A percentile compares a stretch with the other conserved stretches of the same genome.
phyloP scores from a whole-genome alignment of 2,329 filamentous ascomycete genomes.

The Cordyceps cateniannulata region DNA sequence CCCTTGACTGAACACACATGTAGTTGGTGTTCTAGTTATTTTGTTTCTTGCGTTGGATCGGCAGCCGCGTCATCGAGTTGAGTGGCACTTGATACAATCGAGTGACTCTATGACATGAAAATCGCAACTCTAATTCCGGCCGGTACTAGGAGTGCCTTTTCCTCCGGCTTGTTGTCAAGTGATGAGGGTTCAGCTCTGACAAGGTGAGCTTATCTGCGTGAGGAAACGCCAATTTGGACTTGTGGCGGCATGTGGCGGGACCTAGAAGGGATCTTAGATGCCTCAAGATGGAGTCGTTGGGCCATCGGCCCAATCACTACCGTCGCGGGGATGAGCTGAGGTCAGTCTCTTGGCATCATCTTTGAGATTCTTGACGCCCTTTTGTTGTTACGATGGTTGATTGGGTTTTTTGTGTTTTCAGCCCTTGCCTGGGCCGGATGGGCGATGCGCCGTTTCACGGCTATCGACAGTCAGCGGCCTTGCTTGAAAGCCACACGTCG shows the following conservation, averaged over 20 bases:
- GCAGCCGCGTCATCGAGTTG: neutral
- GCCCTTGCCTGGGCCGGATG: neutral
- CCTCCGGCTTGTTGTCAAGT: neutral
- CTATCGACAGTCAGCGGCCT: neutral
- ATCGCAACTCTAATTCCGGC: neutral
- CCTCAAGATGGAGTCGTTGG: neutral
- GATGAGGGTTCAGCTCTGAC: neutral
- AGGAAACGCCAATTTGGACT: neutral
- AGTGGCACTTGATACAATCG: neutral
- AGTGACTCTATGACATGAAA: neutral
- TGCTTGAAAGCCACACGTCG: neutral
- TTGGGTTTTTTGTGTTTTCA: neutral
- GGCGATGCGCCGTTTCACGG: neutral
- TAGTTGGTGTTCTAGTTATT: neutral
- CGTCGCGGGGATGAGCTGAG: neutral
- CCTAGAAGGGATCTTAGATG: constrained; percentile 5
- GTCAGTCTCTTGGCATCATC: neutral
- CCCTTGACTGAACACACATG: neutral
- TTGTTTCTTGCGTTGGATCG: neutral
- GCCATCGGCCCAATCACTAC: neutral
- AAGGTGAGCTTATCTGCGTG: neutral
- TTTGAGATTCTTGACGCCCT: neutral
- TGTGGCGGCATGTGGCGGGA: neutral
- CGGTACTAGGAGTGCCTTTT: neutral
- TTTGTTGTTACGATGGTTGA: neutral